phyloP scores from a whole-genome alignment of 208 protist genomes.

The Naegleria gruberi region DNA sequence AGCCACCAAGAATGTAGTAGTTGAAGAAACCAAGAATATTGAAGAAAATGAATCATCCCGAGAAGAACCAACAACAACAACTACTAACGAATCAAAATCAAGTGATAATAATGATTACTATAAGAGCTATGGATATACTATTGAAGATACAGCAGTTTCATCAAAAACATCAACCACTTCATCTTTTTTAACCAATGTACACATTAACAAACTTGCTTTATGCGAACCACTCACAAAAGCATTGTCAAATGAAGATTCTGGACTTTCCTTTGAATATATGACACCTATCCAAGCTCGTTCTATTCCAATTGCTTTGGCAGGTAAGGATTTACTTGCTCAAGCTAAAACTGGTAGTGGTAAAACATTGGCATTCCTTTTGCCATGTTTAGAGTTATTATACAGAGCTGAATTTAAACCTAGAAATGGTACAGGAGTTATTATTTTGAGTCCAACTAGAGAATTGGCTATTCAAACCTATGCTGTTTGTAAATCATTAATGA shows the following conservation, averaged over 20 bases:
- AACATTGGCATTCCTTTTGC: conserved; percentile 97
- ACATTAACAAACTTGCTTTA: background rate
- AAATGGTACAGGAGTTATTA: conserved; percentile 91
- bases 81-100: too few species aligned
- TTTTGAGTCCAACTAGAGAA: conserved; percentile 97
- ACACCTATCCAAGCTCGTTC: conserved; percentile 87
- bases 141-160: background rate
- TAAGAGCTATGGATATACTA: background rate
- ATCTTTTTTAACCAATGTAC: background rate
- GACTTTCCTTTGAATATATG: conserved; percentile 68
- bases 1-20: too few species aligned
- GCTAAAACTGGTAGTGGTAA: conserved; percentile 89
- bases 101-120: too few species aligned
- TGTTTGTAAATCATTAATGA: conserved; percentile 77
- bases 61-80: too few species aligned
- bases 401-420: conserved; percentile 74
- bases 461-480: conserved; percentile 96
- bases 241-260: background rate
- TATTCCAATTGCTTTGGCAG: conserved; percentile 71
- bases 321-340: conserved; percentile 76
- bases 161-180: background rate
- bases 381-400: conserved; percentile 92
- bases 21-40: too few species aligned
- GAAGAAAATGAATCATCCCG: too few species aligned
- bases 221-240: background rate